phyloP scores from a whole-genome alignment of 1,284 basidiomycete species.

The Trichosporon inkin region DNA sequence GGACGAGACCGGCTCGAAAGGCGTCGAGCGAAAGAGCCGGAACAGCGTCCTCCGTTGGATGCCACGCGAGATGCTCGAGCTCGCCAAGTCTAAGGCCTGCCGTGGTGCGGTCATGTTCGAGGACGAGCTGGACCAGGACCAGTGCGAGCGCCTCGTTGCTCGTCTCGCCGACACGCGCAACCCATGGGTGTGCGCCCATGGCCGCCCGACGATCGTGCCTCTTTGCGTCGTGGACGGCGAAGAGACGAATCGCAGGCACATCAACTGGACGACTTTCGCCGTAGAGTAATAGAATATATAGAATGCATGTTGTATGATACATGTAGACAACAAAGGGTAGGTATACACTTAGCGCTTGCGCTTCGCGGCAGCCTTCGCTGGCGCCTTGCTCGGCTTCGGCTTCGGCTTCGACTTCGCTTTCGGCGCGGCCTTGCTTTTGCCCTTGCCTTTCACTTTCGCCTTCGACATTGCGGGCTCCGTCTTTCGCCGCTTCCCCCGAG shows the following conservation, averaged over 20 bases:
- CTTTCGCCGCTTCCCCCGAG: neutral
- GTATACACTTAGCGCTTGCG: constrained; percentile 6
- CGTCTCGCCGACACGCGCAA: constrained; percentile 67
- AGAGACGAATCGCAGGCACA: constrained; percentile 2
- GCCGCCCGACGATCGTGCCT: constrained; percentile 53
- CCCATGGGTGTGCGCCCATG: constrained; percentile 94
- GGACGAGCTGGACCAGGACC: constrained; percentile 63
- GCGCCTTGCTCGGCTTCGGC: constrained; percentile 1
- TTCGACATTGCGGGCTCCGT: neutral
- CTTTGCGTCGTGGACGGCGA: constrained; percentile 31
- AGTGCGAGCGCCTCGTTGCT: constrained; percentile 65
- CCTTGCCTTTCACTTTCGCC: neutral
- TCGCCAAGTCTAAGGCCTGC: constrained; percentile 89
- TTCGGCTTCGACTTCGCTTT: constrained; percentile 5
- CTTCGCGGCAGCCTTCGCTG: constrained; percentile 5
- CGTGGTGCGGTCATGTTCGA: constrained; percentile 97
- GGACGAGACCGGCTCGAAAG: constrained; percentile 7
- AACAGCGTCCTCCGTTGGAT: constrained; percentile 66
- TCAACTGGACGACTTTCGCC: constrained; percentile 27
- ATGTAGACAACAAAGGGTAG: constrained; percentile 6
- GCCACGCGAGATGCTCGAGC: constrained; percentile 69
- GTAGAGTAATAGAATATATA: neutral
- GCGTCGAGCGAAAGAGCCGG: constrained; percentile 11
- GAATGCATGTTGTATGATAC: constrained; percentile 13
- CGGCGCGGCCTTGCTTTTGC: constrained; percentile 1